Base-by-base conservation (phyloP, 73 alveolate species). In the Tetrahymena borealis region DNA sequence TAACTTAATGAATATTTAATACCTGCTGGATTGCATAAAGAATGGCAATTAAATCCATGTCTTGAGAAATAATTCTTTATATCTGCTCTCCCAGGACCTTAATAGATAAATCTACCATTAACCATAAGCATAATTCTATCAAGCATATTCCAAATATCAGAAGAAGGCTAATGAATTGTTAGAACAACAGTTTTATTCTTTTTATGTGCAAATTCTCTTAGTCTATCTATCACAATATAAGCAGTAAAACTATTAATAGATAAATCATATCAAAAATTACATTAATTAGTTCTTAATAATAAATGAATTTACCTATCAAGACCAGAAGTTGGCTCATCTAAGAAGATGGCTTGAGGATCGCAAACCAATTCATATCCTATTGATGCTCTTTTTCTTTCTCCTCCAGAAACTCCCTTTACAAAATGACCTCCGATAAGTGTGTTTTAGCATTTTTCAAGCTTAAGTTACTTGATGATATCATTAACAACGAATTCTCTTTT, bases 101-200 rank as follows among this genome's bases (percentile, higher is more conserved):
- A 94, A 90, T 92, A 96, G 41, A 96, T 42, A 28, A 96, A 91
- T 90, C 93, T 91, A 37, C 97, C 97, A 36, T 95, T 91, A 79
- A 94, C 91, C 91, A 95, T 90, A 31, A 95, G 33, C 33, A 96
- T 91, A 32, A 96, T 15, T 79, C 93, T 94, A 92, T 96, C 98
- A 92, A 96, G 93, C 93, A 94, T 78, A 31, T 95, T 42, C 20
- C 92, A 60, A 15, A 96, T 94, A 90, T 94, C 96, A 10, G 97
- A 90, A 36, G 95, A 78, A 10, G 98, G 98, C 42, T 96, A 97
- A 91, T 96, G 98, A 32, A 96, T 94, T 13, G 98, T 96, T 43
- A 92, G 32, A 60, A 96, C 90, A 78, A 96, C 95, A 7, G 98
- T 96, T 92, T 93, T 94, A 42, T 96, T 96, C n/a, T n/a, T 39